Percentiles rank a stretch among this genome's conserved stretches.
phyloP scores from a whole-genome alignment of 148 eudicot genomes.

The Fagopyrum tataricum region DNA sequence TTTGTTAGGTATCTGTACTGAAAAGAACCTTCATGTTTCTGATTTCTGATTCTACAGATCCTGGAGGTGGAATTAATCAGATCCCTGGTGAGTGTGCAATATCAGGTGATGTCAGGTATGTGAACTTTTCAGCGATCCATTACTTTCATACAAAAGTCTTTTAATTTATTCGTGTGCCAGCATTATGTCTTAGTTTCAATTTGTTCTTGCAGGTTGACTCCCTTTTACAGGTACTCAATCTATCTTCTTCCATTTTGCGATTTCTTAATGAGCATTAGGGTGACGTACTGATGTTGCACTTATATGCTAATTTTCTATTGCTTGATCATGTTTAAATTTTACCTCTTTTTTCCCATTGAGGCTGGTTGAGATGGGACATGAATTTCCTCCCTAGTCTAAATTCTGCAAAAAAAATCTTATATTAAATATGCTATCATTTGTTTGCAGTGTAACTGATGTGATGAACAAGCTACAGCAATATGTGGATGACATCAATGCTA shows the following conservation, averaged over 20 bases:
- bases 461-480: slow-evolving; percentile 67
- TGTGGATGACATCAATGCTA: slow-evolving; percentile 76
- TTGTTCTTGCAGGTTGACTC: slow-evolving; percentile 77
- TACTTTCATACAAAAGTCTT: not conserved
- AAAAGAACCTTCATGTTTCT: not conserved
- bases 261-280: not conserved
- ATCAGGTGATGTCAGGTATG: slow-evolving; percentile 90
- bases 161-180: too few relatives aligned
- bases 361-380: not conserved
- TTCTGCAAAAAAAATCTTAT: not conserved
- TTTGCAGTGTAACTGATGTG: slow-evolving; percentile 64
- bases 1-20: not conserved
- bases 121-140: not conserved
- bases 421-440: not conserved
- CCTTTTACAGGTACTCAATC: slow-evolving; percentile 71
- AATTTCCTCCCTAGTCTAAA: not conserved
- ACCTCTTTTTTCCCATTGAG: not conserved
- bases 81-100: slow-evolving; percentile 80
- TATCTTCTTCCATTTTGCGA: not conserved
- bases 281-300: not conserved
- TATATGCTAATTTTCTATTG: not conserved
- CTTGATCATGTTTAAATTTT: not conserved
- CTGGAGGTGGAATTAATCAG: slow-evolving; percentile 95
- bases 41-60: slow-evolving; percentile 44
- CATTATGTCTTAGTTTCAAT: slow-evolving; percentile 2